Percentiles rank a stretch among this genome's conserved stretches.
Conservation (phyloP, 2,329 filamentous ascomycete species). For the Raffaelea deltoideospora region DNA sequence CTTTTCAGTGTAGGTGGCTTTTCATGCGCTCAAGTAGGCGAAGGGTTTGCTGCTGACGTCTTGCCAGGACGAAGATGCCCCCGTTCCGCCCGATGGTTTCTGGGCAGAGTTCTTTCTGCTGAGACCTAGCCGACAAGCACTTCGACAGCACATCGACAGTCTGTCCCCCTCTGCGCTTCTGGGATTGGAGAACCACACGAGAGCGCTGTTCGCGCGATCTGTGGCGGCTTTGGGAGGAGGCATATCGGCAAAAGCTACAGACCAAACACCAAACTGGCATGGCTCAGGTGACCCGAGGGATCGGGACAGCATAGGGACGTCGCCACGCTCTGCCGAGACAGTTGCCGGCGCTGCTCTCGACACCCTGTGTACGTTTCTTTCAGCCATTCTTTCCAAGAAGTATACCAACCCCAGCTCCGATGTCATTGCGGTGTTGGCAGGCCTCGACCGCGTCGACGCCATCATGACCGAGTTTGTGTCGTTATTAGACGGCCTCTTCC, state of each 20-base stretch:
- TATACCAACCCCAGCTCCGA: conserved; percentile 94
- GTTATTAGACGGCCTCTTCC: conserved; percentile 68
- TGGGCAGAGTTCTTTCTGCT: conserved; percentile 94
- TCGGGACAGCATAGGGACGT: no score
- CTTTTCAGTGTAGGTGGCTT: conserved; percentile 38
- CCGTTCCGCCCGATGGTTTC: conserved; percentile 67
- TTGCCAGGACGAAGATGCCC: conserved; percentile 39
- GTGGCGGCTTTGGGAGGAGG: conserved; percentile 32
- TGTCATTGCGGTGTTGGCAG: conserved; percentile 78
- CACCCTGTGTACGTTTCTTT: conserved; percentile 82
- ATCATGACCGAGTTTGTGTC: conserved; percentile 82
- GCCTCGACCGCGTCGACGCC: conserved; percentile 73
- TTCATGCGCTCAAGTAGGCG: no score
- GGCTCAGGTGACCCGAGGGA: no score
- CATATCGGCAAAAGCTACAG: no score
- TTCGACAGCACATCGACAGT: conserved; percentile 55
- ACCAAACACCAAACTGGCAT: no score
- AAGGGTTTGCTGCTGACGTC: no score
- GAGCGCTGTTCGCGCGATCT: conserved; percentile 62
- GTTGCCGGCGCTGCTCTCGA: conserved; percentile 20
- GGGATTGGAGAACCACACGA: conserved; percentile 60
- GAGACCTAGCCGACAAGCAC: conserved; percentile 55
- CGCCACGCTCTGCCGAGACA: no score
- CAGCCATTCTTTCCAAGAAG: conserved; percentile 67
- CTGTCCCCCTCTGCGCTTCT: conserved; percentile 62